These are phyloP conservation scores for Chimonanthus salicifolius DNA, from an alignment of 164 flowering plant genomes.

Conservation along the genomic window DNA sequence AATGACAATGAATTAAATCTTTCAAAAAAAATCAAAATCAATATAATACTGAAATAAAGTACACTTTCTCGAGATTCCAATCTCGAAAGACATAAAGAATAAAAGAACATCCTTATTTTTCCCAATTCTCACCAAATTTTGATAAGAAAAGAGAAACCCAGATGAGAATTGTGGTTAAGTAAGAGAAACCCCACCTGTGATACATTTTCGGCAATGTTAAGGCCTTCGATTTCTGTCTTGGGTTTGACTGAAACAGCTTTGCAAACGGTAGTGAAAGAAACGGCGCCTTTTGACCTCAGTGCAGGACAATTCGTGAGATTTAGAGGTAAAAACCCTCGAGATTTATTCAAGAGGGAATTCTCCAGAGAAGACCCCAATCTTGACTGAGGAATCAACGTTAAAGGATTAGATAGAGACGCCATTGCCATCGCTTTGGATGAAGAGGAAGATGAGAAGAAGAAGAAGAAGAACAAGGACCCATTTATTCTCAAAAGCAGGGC, in stretches of 20 bases:
- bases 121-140: not conserved
- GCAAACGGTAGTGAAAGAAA: constrained; percentile 31
- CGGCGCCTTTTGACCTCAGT: not conserved
- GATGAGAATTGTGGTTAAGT: not conserved
- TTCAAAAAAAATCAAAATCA: not conserved
- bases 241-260: constrained; percentile 57
- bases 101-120: not conserved
- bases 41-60: not conserved
- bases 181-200: constrained; percentile 47
- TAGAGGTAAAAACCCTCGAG: constrained; percentile 11
- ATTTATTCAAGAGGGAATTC: not conserved
- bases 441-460: not conserved
- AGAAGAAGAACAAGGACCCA: too few species aligned
- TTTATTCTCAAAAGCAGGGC: too few species aligned
- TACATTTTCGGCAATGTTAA: constrained; percentile 84
- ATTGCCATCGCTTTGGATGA: constrained; percentile 15
- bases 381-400: constrained; percentile 12
- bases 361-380: constrained; percentile 8
- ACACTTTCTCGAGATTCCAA: not conserved
- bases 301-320: constrained; percentile 13
- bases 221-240: constrained; percentile 53
- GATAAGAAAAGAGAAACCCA: not conserved
- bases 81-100: not conserved
- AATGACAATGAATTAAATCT: not conserved
- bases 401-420: constrained; percentile 22